Base-by-base conservation (phyloP, 208 protist genomes). In the Porcisia deanei region DNA sequence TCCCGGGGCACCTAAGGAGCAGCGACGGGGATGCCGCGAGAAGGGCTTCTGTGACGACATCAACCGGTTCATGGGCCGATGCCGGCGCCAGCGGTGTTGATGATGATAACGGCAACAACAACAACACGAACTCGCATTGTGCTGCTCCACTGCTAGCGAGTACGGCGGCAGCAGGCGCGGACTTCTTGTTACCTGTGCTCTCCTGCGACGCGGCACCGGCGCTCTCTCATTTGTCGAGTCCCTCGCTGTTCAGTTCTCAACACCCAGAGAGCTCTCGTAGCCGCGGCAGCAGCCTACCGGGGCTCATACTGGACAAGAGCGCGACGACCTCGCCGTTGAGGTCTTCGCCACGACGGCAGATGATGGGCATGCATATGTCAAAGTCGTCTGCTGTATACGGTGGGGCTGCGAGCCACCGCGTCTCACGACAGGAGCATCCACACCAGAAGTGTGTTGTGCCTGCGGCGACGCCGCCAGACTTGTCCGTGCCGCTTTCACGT, bases 191-290 rank as follows among this genome's bases (percentile, higher is more conserved):
- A 0, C 77, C 65, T 10, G n/a, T 71, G 49, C 78, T 82, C 22
- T 77, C 78, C 3, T 77, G 72, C 25, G 78, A 77, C 4, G 78
- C 73, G 0, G 68, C 78, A 0, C 68, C 78, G 58, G 66, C 72
- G 22, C 66, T 77, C 22, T 77, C 77, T 70, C 45, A 54, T 1
- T 54, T 77, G 52, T 52, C 49, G 14, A 77, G 58, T n/a, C 57
- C 58, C 8, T 37, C 54, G 4, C 2, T 57, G 18, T 64, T 54
- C 18, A 41, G 25, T 16, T 58, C 45, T 20, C 53, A 65, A 20
- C 39, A 6, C 43, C 52, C 9, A 18, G 57, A 39, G 39, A 65
- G 43, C 45, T 41, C 64, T 65, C 12, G 16, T 9, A 65, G 57
- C 53, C 20, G 39, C 39, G 64, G 57, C 53, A 39, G 39, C 39